Base-by-base conservation (phyloP, 257 asterid genomes). In the Eucommia ulmoides region DNA sequence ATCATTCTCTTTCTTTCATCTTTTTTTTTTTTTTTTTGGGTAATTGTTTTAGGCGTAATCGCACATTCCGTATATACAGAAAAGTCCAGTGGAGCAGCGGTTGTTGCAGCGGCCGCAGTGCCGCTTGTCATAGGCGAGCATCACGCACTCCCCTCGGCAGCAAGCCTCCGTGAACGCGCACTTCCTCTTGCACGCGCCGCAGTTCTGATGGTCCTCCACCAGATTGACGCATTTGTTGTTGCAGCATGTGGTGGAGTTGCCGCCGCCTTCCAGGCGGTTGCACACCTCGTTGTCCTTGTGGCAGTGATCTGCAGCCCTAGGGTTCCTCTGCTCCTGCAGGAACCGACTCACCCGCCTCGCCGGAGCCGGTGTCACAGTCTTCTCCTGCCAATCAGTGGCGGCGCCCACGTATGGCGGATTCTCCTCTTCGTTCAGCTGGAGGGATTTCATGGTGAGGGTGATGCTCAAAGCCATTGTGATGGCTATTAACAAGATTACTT, bases 181-280 rank as follows among this genome's bases (percentile, higher is more conserved):
- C 19, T 77, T 77, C 2, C 35, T 80, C 76, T 72, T 79, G 46
- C 94, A 83, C 0, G 80, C 65, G 3, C 94, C 94, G 20, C 94
- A 83, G 33, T 83, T 62, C 0, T 83, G 22, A 15, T 49, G 17
- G 7, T 80, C 87, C 33, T 65, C 45, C 10, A 20, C 52, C 71
- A 83, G 60, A 19, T 83, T 80, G 24, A 74, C 22, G 63, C 94
- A 83, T 66, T 80, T 72, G 46, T 80, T 80, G 41, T 72, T 80
- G 52, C 91, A 80, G 20, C 94, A 80, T 2, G 86, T 83, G 16
- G 84, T 47, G 51, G 77, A 72, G n/a, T 61, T 54, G 15, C 45
- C 45, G 15, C 15, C 17, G 0, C 79, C 80, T 50, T 57, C 73
- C 15, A 55, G 2, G 0, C 44, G 25, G 35, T 52, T 19, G 49